A percentile compares a stretch with the other conserved stretches of the same genome.
Evolutionary conservation across 2,329 filamentous ascomycete genomes (phyloP).

Genomic region (Dactylella cylindrospora): DNA sequence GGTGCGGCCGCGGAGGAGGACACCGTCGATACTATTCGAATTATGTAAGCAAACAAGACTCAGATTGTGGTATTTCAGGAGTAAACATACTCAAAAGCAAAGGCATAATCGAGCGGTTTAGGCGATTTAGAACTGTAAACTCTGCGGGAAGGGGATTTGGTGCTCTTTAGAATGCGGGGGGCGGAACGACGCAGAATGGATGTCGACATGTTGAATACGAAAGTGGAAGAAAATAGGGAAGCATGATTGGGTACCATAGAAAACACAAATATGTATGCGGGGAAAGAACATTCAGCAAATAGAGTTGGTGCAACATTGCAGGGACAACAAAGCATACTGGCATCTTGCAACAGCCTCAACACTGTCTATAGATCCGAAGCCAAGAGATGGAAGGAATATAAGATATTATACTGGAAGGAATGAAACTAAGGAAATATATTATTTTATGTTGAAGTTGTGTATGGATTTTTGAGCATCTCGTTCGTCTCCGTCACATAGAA

Average conservation of each 20-base stretch:
- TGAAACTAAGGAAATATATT: too few species aligned
- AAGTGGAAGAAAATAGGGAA: too few species aligned
- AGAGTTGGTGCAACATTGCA: slow-evolving; percentile 24
- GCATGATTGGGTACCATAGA: too few species aligned
- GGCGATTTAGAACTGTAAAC: slow-evolving; percentile 26
- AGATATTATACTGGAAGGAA: too few species aligned
- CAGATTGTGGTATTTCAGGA: slow-evolving; percentile 8
- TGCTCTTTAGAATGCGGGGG: slow-evolving; percentile 3
- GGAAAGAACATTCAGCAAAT: neutral
- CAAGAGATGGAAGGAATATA: too few species aligned
- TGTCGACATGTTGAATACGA: slow-evolving; percentile 19
- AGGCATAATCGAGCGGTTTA: slow-evolving; percentile 56
- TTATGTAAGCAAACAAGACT: slow-evolving; percentile 49
- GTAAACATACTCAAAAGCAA: slow-evolving; percentile 60
- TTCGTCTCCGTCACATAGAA: too few species aligned
- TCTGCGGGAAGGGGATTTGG: slow-evolving; percentile 1
- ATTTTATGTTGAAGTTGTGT: too few species aligned
- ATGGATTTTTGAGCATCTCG: too few species aligned
- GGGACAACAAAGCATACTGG: slow-evolving; percentile 12
- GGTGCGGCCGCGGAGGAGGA: slow-evolving; percentile 79
- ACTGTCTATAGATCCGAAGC: too few species aligned
- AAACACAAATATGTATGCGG: too few species aligned
- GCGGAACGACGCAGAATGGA: slow-evolving; percentile 16
- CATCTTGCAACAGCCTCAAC: too few species aligned
- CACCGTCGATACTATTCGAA: slow-evolving; percentile 75